Evolutionary conservation across 306 rosid species (phyloP).

Genomic region (Purshia tridentata): DNA sequence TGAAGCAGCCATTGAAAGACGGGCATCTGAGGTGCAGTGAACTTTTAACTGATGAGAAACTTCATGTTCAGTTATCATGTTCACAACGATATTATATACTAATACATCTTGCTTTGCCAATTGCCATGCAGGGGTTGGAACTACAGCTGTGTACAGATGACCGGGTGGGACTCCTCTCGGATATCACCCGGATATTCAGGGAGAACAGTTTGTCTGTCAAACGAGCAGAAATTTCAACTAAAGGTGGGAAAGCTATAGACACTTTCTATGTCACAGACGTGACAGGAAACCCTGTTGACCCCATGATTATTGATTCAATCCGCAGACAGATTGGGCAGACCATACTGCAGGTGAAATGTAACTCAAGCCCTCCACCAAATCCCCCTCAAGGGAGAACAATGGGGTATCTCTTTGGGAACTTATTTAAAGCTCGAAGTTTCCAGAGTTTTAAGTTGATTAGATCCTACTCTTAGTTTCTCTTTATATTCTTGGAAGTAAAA

Average conservation of each 20-base stretch:
- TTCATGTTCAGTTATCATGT: not conserved
- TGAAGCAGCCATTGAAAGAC: slow-evolving; percentile 94
- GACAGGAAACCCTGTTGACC: slow-evolving; percentile 73
- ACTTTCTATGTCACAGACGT: slow-evolving; percentile 84
- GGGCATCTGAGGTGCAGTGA: slow-evolving; percentile 67
- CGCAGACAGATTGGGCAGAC: slow-evolving; percentile 70
- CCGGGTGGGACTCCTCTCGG: slow-evolving; percentile 84
- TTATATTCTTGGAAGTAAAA: slow-evolving; percentile 32
- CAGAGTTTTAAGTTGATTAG: slow-evolving; percentile 69
- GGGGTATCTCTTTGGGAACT: slow-evolving; percentile 66
- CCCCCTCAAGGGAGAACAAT: slow-evolving; percentile 50
- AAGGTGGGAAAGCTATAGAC: slow-evolving; percentile 65
- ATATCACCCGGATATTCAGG: slow-evolving; percentile 84
- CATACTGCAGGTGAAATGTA: slow-evolving; percentile 61
- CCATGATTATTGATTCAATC: slow-evolving; percentile 70
- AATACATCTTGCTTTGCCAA: slow-evolving; percentile 23
- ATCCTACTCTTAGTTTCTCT: slow-evolving; percentile 60
- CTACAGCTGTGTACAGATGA: slow-evolving; percentile 78
- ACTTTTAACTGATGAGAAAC: not conserved
- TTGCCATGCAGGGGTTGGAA: slow-evolving; percentile 73
- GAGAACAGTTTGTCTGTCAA: slow-evolving; percentile 83
- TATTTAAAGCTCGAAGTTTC: slow-evolving; percentile 69
- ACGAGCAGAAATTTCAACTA: slow-evolving; percentile 90
- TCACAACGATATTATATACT: not conserved
- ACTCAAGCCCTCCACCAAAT: slow-evolving; percentile 44